Conservation (phyloP, 257 asterid genomes). For the Gentiana dahurica region DNA sequence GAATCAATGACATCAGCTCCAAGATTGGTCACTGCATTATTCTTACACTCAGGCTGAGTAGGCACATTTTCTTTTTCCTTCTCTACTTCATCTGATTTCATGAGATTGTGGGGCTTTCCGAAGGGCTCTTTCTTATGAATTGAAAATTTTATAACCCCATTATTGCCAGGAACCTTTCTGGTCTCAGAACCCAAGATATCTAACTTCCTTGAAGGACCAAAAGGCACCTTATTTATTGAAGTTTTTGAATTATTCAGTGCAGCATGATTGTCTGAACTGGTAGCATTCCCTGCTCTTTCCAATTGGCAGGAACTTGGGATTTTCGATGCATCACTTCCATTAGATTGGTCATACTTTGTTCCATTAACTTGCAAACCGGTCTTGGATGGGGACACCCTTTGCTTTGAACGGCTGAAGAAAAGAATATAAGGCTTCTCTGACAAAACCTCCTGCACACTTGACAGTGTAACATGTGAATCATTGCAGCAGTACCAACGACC, state of each 20-base stretch:
- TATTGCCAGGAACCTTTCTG: conserved; percentile 24
- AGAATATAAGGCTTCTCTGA: conserved; percentile 90
- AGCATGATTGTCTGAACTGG: conserved; percentile 27
- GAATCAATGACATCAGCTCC: conserved; percentile 8
- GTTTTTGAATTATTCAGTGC: conserved; percentile 14
- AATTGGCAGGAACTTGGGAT: conserved; percentile 21
- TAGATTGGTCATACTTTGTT: conserved; percentile 39
- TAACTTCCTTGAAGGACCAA: conserved; percentile 23
- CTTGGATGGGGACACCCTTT: conserved; percentile 47
- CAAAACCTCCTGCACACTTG: conserved; percentile 75
- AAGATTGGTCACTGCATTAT: conserved; percentile 21
- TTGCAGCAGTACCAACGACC: conserved; percentile 97
- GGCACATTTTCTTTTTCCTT: conserved; percentile 21
- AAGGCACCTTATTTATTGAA: conserved; percentile 27
- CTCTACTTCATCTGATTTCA: conserved; percentile 22
- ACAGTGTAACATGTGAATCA: conserved; percentile 66
- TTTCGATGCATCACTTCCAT: conserved; percentile 37
- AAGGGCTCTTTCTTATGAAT: conserved; percentile 28
- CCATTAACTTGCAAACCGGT: conserved; percentile 45
- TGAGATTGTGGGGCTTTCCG: conserved; percentile 29
- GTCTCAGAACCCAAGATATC: conserved; percentile 23
- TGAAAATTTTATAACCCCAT: conserved; percentile 34
- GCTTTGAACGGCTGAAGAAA: conserved; percentile 82
- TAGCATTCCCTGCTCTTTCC: conserved; percentile 24
- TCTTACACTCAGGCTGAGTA: conserved; percentile 24